phyloP scores from a whole-genome alignment of 1,284 basidiomycete genomes.

The Cryptococcus sp. region DNA sequence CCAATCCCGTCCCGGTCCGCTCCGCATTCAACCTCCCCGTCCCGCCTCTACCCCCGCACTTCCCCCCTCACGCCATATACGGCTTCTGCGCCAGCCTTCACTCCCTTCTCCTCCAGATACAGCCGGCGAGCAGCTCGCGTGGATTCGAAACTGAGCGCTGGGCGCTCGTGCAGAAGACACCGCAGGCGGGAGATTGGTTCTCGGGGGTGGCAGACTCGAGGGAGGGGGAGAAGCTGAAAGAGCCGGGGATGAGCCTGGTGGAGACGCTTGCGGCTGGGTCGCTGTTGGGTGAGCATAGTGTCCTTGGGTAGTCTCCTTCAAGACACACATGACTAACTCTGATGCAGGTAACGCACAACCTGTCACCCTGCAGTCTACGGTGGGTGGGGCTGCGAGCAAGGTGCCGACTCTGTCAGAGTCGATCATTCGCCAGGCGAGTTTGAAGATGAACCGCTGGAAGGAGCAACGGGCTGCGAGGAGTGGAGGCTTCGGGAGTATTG shows the following conservation, averaged over 20 bases:
- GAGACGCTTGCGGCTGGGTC: slow-evolving; percentile 24
- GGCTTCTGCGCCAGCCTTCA: slow-evolving; percentile 39
- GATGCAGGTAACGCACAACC: slow-evolving; percentile 32
- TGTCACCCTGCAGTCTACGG: slow-evolving; percentile 27
- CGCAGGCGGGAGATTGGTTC: slow-evolving; percentile 40
- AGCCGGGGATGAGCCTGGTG: slow-evolving; percentile 4
- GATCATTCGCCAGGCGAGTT: slow-evolving; percentile 34
- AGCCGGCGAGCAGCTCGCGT: slow-evolving; percentile 13
- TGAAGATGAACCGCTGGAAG: slow-evolving; percentile 42
- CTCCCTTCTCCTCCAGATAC: slow-evolving; percentile 32
- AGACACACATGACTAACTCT: not conserved
- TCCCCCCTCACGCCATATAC: slow-evolving; percentile 38
- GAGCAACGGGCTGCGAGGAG: slow-evolving; percentile 17
- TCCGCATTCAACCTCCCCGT: slow-evolving; percentile 36
- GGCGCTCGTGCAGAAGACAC: slow-evolving; percentile 42
- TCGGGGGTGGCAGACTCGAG: slow-evolving; percentile 32
- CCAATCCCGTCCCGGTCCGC: slow-evolving; percentile 43
- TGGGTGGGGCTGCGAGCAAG: slow-evolving; percentile 7
- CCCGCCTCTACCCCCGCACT: slow-evolving; percentile 36
- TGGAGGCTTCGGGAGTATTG: slow-evolving; percentile 29
- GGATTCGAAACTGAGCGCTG: slow-evolving; percentile 32
- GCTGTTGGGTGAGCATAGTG: slow-evolving; percentile 33
- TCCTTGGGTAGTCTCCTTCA: not conserved
- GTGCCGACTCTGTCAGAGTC: slow-evolving; percentile 27
- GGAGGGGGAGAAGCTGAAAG: slow-evolving; percentile 22